Percentiles rank a stretch among this genome's conserved stretches.
Evolutionary conservation across 768 basidiomycete genomes (phyloP).

Genomic region (Punctularia strigosozonata): DNA sequence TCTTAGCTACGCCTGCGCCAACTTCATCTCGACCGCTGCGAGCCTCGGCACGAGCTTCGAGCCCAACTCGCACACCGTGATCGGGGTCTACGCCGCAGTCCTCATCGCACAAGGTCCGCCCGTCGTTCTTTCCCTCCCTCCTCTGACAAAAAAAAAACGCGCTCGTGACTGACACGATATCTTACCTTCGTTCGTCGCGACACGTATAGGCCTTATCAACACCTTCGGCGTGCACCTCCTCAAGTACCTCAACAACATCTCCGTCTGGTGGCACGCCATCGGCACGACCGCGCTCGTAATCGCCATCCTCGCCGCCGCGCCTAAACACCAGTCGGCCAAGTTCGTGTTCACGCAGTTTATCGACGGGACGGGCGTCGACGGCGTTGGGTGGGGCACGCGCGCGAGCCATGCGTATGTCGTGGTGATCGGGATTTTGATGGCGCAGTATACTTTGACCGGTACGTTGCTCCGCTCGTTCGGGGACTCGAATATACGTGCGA

Average conservation of each 20-base stretch:
- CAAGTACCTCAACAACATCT: slow-evolving; percentile 58
- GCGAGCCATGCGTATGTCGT: slow-evolving; percentile 63
- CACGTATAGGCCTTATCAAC: slow-evolving; percentile 44
- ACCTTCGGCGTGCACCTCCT: slow-evolving; percentile 62
- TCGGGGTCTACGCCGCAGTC: slow-evolving; percentile 62
- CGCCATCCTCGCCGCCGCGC: slow-evolving; percentile 60
- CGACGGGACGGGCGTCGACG: slow-evolving; percentile 48
- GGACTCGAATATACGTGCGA: not conserved
- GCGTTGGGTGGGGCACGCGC: slow-evolving; percentile 50
- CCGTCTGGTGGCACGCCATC: slow-evolving; percentile 63
- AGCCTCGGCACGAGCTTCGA: slow-evolving; percentile 50
- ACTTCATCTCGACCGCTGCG: slow-evolving; percentile 51
- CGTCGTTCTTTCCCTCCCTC: not conserved
- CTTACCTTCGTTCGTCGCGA: no score
- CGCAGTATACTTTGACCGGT: slow-evolving; percentile 71
- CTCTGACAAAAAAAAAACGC: not conserved
- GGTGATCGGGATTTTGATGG: slow-evolving; percentile 61
- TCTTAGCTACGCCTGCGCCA: slow-evolving; percentile 50
- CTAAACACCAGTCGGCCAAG: slow-evolving; percentile 50
- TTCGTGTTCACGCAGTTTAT: slow-evolving; percentile 66
- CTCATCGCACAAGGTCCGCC: slow-evolving; percentile 48
- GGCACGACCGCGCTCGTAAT: slow-evolving; percentile 60
- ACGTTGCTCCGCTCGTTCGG: slow-evolving; percentile 6
- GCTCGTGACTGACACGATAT: not conserved
- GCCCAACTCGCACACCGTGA: slow-evolving; percentile 44